Percentiles rank a stretch among this genome's conserved stretches.
Conservation (phyloP, 805 yeast species). For the Teunomyces barrocoloradensis region DNA sequence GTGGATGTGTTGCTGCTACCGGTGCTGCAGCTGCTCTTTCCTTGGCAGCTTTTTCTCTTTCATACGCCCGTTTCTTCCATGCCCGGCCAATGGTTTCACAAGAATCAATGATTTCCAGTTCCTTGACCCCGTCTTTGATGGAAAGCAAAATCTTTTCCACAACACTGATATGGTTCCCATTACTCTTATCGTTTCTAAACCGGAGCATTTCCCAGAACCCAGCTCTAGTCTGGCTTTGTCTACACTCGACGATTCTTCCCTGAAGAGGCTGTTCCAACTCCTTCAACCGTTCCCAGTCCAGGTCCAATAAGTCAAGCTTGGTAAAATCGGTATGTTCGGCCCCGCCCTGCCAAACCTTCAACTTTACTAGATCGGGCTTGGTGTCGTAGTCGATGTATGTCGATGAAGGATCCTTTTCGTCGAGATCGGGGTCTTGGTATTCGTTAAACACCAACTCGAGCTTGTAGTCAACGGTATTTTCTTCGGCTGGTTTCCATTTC, state of each 20-base stretch:
- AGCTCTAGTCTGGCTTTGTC: conserved; percentile 51
- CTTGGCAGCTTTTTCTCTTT: conserved; percentile 24
- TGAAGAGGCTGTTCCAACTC: conserved; percentile 74
- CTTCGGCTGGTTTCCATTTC: conserved; percentile 98
- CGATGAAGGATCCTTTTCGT: conserved; percentile 63
- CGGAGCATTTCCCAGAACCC: conserved; percentile 82
- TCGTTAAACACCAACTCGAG: conserved; percentile 59
- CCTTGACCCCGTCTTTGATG: conserved; percentile 80
- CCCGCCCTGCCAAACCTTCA: conserved; percentile 79
- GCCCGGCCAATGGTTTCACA: conserved; percentile 53
- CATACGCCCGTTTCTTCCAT: conserved; percentile 60
- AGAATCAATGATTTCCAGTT: conserved; percentile 66
- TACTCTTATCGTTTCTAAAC: conserved; percentile 88
- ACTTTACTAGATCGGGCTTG: conserved; percentile 59
- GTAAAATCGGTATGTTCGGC: conserved; percentile 61
- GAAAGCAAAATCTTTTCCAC: conserved; percentile 81
- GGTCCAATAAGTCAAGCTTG: conserved; percentile 57
- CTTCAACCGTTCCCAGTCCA: conserved; percentile 80
- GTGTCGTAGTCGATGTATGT: conserved; percentile 80
- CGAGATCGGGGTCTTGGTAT: conserved; percentile 61
- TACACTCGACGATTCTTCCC: conserved; percentile 85
- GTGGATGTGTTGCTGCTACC: neutral
- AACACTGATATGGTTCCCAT: conserved; percentile 80
- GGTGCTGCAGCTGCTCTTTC: conserved; percentile 3
- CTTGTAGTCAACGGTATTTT: conserved; percentile 88